Evolutionary conservation across 805 yeast species (phyloP), one percentile per base, ranked within the genome.

Genomic region (Barnettozyma californica): DNA sequence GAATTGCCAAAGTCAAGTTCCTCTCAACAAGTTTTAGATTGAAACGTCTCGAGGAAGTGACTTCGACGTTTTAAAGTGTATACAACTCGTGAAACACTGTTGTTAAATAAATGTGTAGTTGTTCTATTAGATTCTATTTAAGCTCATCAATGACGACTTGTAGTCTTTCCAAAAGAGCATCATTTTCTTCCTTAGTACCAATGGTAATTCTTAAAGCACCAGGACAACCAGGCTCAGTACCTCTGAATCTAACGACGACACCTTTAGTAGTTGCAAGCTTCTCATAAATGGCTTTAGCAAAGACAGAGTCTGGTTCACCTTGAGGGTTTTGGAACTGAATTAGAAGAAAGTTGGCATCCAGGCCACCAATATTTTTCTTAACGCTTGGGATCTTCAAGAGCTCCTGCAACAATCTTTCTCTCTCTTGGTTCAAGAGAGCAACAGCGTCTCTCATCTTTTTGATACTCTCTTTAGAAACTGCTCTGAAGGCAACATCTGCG

Each of bases 211-310:
- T 79, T 45, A 94, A 69, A 43, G 89, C 88, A 29, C 99, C 99
- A 5, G 70, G 69, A 64, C 99, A 94, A 35, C 96, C 95, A 41
- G 82, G 75, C 68, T 94, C 99, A 33, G 71, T 78, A 27, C 99
- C 99, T 70, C 99, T 79, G 63, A 79, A 94, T 67, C 99, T 78
- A 14, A 92, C 87, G 42, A 94, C 98, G 20, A 92, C 90, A 31
- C 78, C 80, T 41, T 82, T 78, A 21, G 77, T 76, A 26, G 75
- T 76, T 0, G 99, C 99, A 61, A 94, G 68, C 39, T 67, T 71
- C 50, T 74, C 74, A 64, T 92, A 94, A 14, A 90, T 72, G 31
- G 69, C 56, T 43, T 76, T 67, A 3, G 99, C 97, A 23, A 80
- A 62, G 19, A 72, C 76, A 52, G 84, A 84, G 40, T 81, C 80